Evolutionary conservation across 1,284 basidiomycete species (phyloP).

Genomic region (Tranzscheliella williamsii): DNA sequence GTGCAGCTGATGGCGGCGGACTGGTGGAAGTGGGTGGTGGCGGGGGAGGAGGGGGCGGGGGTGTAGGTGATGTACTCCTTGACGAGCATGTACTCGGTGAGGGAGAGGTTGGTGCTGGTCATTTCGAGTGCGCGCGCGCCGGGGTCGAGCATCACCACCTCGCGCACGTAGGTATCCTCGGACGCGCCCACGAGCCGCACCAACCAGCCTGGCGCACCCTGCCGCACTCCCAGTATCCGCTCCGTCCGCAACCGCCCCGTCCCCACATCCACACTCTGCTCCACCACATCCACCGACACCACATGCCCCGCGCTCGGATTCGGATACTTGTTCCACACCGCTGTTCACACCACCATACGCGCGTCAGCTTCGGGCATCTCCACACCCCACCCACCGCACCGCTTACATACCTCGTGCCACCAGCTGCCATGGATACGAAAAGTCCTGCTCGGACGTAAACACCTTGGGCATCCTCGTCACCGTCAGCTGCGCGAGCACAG

Average conservation of each 20-base stretch:
- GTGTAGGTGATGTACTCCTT: slow-evolving; percentile 85
- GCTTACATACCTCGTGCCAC: slow-evolving; percentile 21
- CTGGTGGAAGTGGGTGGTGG: slow-evolving; percentile 62
- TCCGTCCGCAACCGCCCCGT: slow-evolving; percentile 87
- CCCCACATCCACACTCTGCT: slow-evolving; percentile 76
- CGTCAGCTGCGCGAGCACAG: too few relatives aligned
- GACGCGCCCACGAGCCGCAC: slow-evolving; percentile 85
- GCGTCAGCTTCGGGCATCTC: neutral
- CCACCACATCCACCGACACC: slow-evolving; percentile 83
- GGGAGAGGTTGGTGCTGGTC: slow-evolving; percentile 67
- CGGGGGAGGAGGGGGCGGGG: slow-evolving; percentile 71
- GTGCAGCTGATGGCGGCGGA: slow-evolving; percentile 37
- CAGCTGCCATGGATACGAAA: slow-evolving; percentile 27
- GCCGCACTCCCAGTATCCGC: slow-evolving; percentile 80
- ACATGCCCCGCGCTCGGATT: slow-evolving; percentile 91
- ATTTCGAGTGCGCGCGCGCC: slow-evolving; percentile 25
- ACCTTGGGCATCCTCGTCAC: slow-evolving; percentile 27
- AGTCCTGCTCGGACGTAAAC: slow-evolving; percentile 18
- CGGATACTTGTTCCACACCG: slow-evolving; percentile 90
- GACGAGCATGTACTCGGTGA: slow-evolving; percentile 85
- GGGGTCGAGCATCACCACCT: slow-evolving; percentile 74
- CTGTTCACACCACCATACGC: slow-evolving; percentile 61
- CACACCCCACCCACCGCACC: neutral
- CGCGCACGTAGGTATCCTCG: slow-evolving; percentile 89
- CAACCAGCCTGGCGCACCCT: slow-evolving; percentile 80